A percentile compares a stretch with the other conserved stretches of the same genome.
Evolutionary conservation across 257 asterid genomes (phyloP).

Genomic region (Primulina eburnea): DNA sequence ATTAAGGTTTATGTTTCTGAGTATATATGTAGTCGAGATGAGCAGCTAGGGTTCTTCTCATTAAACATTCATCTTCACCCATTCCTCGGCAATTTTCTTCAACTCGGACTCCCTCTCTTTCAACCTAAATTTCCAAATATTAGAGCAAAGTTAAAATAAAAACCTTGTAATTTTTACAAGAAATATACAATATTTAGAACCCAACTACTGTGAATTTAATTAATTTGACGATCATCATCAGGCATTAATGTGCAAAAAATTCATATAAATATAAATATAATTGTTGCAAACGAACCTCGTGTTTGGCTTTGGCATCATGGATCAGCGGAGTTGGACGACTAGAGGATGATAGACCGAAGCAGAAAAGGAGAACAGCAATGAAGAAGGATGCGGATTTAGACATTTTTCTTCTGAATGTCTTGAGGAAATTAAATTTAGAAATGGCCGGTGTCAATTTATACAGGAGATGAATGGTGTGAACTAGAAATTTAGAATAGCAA

Average conservation of each 20-base stretch:
- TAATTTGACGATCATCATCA: too few species aligned
- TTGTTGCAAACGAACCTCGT: not conserved
- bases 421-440: not conserved
- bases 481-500: not conserved
- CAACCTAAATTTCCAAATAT: not conserved
- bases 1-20: conserved; percentile 39
- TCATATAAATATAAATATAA: too few species aligned
- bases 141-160: not conserved
- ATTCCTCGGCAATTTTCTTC: conserved; percentile 41
- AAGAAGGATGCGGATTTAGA: not conserved
- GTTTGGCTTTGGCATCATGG: not conserved
- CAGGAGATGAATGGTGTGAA: not conserved
- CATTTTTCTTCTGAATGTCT: not conserved
- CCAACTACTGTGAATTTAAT: too few species aligned
- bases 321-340: not conserved
- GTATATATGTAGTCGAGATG: conserved; percentile 61
- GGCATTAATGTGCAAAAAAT: too few species aligned
- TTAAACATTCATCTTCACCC: conserved; percentile 46
- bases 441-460: not conserved
- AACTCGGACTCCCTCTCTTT: conserved; percentile 8
- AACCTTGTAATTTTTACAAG: too few species aligned
- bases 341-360: not conserved
- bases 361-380: not conserved
- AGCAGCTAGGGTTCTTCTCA: conserved; percentile 43
- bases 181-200: too few species aligned